phyloP scores from a whole-genome alignment of 306 rosid species.

The Prunus davidiana region DNA sequence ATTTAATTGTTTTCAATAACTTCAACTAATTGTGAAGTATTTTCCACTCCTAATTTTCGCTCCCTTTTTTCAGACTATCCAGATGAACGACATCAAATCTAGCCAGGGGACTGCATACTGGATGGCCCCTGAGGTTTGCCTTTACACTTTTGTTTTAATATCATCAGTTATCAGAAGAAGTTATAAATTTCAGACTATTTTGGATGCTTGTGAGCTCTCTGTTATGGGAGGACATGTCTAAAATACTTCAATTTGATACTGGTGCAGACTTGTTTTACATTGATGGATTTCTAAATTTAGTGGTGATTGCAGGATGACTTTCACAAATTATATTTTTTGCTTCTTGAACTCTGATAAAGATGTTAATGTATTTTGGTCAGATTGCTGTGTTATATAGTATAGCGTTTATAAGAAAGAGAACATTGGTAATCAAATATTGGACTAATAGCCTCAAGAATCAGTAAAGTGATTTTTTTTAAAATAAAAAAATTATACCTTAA shows the following conservation, averaged over 20 bases:
- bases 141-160: slow-evolving; percentile 21
- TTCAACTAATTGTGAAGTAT: slow-evolving; percentile 16
- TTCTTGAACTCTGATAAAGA: neutral
- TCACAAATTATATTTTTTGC: neutral
- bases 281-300: neutral
- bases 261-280: neutral
- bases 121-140: slow-evolving; percentile 99
- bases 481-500: neutral
- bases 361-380: neutral
- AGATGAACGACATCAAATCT: slow-evolving; percentile 74
- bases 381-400: neutral
- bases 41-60: slow-evolving; percentile 17
- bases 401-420: neutral
- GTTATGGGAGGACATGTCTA: neutral
- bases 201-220: slow-evolving; percentile 4
- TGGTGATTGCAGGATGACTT: slow-evolving; percentile 5
- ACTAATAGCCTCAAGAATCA: neutral
- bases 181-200: neutral
- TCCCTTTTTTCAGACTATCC: slow-evolving; percentile 56
- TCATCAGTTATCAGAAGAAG: neutral
- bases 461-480: neutral
- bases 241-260: neutral
- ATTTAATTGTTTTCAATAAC: slow-evolving; percentile 2
- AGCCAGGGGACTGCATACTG: slow-evolving; percentile 85
- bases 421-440: neutral